Conservation (phyloP, 768 basidiomycete genomes). For the Kwoniella europaea region DNA sequence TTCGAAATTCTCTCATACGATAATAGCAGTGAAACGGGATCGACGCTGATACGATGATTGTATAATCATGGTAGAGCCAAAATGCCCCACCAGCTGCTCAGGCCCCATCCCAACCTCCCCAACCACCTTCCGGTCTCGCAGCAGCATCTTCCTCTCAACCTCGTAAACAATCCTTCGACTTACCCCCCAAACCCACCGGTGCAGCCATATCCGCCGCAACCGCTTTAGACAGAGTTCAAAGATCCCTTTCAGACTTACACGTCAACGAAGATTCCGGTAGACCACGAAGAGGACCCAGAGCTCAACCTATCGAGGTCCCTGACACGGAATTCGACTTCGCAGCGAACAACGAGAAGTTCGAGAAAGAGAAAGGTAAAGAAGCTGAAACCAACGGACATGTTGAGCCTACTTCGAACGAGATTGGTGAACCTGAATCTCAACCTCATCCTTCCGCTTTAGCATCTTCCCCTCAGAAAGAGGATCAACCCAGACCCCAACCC, state of each 20-base stretch:
- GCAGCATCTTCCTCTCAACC: conserved; percentile 19
- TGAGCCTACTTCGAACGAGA: conserved; percentile 18
- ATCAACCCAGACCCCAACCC: neutral
- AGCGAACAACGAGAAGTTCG: conserved; percentile 37
- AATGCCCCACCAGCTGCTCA: conserved; percentile 21
- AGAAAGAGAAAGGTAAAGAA: conserved; percentile 33
- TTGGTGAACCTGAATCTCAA: conserved; percentile 25
- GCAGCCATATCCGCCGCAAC: conserved; percentile 37
- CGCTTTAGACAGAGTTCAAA: conserved; percentile 49
- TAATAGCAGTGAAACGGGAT: neutral
- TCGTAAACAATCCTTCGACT: conserved; percentile 25
- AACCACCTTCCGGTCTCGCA: conserved; percentile 8
- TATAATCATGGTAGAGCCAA: conserved; percentile 17
- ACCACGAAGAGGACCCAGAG: conserved; percentile 5
- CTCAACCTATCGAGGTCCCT: conserved; percentile 42
- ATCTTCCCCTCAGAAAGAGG: conserved; percentile 8
- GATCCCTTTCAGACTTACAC: conserved; percentile 44
- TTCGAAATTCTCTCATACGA: conserved; percentile 1
- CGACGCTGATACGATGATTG: conserved; percentile 18
- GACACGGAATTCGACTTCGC: conserved; percentile 53
- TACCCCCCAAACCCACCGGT: conserved; percentile 36
- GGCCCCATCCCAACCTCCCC: conserved; percentile 14
- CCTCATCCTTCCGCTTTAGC: conserved; percentile 41
- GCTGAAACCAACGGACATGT: conserved; percentile 13
- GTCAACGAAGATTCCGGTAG: conserved; percentile 17